Conservation (phyloP, 1,284 basidiomycete genomes). For the Fomitopsis schrenkii region DNA sequence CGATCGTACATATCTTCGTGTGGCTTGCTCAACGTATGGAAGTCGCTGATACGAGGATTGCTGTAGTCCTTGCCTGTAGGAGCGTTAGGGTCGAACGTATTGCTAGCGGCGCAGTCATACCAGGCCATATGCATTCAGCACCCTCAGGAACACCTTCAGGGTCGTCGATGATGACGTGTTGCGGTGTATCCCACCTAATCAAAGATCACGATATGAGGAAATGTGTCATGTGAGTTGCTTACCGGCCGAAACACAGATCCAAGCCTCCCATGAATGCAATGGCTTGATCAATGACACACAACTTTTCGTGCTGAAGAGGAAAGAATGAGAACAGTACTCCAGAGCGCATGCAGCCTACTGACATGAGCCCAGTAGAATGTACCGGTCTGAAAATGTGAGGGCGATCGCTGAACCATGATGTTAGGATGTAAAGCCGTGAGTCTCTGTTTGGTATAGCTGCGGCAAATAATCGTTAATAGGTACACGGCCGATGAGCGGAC, state of each 20-base stretch:
- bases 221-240: slow-evolving; percentile 1
- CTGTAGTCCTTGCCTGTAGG: slow-evolving; percentile 85
- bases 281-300: slow-evolving; percentile 96
- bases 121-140: slow-evolving; percentile 78
- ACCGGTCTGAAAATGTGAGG: slow-evolving; percentile 96
- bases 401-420: slow-evolving; percentile 95
- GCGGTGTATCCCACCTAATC: slow-evolving; percentile 89
- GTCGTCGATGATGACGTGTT: slow-evolving; percentile 90
- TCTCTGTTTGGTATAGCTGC: slow-evolving; percentile 87
- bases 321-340: not conserved
- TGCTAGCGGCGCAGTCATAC: slow-evolving; percentile 33
- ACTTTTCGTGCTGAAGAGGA: slow-evolving; percentile 84
- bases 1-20: slow-evolving; percentile 95
- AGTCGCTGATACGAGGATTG: slow-evolving; percentile 88
- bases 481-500: slow-evolving; percentile 1
- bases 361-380: slow-evolving; percentile 99
- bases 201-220: not conserved
- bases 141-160: slow-evolving; percentile 54
- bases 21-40: slow-evolving; percentile 86
- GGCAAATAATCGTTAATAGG: slow-evolving; percentile 13
- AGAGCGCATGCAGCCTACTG: slow-evolving; percentile 23
- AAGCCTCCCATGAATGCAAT: slow-evolving; percentile 99
- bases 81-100: not conserved
- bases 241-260: slow-evolving; percentile 89
- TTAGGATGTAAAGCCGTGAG: slow-evolving; percentile 87